Percentiles rank a stretch among this genome's conserved stretches.
Evolutionary conservation across 129 eudicot genomes (phyloP).

Genomic region (Calendula officinalis): DNA sequence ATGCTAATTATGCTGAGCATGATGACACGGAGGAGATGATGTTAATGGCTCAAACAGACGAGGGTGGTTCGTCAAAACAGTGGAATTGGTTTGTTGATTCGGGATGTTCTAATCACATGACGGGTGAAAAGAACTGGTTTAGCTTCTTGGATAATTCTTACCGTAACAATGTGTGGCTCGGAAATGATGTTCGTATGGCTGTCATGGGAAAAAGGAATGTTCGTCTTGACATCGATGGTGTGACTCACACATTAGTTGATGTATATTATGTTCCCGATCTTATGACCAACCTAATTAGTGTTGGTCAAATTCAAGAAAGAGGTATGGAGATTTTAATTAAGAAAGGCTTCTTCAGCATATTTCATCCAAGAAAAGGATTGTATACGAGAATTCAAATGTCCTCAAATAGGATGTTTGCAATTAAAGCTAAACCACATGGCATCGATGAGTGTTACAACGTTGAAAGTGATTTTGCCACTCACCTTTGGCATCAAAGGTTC

Average conservation of each 20-base stretch:
- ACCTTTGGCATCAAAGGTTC: slow-evolving; percentile 8
- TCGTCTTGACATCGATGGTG: neutral
- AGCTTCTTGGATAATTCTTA: neutral
- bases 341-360: neutral
- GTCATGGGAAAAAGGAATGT: slow-evolving; percentile 19
- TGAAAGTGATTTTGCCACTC: neutral
- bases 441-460: slow-evolving; percentile 1
- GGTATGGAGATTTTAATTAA: slow-evolving; percentile 10
- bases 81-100: slow-evolving; percentile 3
- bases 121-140: slow-evolving; percentile 18
- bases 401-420: slow-evolving; percentile 13
- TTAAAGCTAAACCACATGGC: neutral
- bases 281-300: slow-evolving; percentile 10
- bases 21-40: slow-evolving; percentile 12
- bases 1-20: slow-evolving; percentile 7
- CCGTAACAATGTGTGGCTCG: slow-evolving; percentile 8
- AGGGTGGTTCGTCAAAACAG: neutral
- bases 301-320: slow-evolving; percentile 9
- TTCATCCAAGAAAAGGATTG: slow-evolving; percentile 10
- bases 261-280: neutral
- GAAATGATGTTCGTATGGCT: slow-evolving; percentile 16
- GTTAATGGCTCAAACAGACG: slow-evolving; percentile 1
- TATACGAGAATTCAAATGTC: neutral
- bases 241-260: neutral
- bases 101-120: slow-evolving; percentile 22